Conservation (phyloP, 2,329 filamentous ascomycete genomes). For the Fusarium sp. region DNA sequence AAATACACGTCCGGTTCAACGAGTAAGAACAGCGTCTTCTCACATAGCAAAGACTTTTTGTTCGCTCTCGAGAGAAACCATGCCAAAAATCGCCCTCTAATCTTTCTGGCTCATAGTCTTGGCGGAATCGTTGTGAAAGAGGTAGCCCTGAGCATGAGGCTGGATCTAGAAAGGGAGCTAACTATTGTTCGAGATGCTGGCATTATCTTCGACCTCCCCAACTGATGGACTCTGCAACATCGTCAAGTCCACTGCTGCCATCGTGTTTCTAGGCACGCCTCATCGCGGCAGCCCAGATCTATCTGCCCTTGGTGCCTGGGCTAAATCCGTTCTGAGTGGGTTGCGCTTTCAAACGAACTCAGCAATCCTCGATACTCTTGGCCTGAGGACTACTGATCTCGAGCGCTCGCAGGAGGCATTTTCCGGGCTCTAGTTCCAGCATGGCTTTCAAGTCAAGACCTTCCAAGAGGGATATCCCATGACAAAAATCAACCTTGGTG, state of each 20-base stretch:
- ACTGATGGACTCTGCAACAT: constrained; percentile 29
- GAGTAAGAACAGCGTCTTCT: not conserved
- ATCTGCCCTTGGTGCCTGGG: constrained; percentile 23
- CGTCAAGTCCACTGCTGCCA: constrained; percentile 38
- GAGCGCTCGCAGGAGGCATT: constrained; percentile 25
- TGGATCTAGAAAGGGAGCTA: not conserved
- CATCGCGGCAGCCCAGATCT: constrained; percentile 45
- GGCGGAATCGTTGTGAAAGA: constrained; percentile 28
- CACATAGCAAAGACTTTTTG: not conserved
- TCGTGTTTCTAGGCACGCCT: constrained; percentile 52
- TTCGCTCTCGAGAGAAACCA: not conserved
- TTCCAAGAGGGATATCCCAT: constrained; percentile 31
- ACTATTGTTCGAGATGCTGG: constrained; percentile 11
- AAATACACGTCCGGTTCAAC: not conserved
- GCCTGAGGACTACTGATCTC: constrained; percentile 18
- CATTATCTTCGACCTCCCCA: not conserved
- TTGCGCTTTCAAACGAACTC: constrained; percentile 19
- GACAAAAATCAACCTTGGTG: constrained; percentile 4
- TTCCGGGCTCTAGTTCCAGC: constrained; percentile 8
- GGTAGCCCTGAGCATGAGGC: not conserved
- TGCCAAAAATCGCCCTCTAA: not conserved
- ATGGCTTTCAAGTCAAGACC: constrained; percentile 29
- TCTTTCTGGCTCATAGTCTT: constrained; percentile 11
- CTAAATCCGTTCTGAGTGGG: constrained; percentile 32
- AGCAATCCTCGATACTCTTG: constrained; percentile 10